Evolutionary conservation across 768 basidiomycete species (phyloP), one percentile per base, ranked within the genome.

Genomic region (Rhodotorula taiwanensis): DNA sequence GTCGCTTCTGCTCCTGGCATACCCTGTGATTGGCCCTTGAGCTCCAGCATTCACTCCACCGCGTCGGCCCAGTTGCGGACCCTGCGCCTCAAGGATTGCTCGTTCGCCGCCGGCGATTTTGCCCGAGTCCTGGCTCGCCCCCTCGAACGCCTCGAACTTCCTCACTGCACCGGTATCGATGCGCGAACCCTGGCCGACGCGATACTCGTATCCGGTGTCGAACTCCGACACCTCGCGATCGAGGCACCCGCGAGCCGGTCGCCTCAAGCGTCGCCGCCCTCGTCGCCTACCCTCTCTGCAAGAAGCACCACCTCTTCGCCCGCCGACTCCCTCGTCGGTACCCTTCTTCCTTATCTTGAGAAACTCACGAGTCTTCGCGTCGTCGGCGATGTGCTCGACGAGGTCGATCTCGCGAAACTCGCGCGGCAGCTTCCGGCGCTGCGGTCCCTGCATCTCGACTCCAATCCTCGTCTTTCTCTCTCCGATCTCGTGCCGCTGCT

Each of bases 1-100:
- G 43, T n/a, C 43, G 43, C 23, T n/a, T 9, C 30, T 55, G 55
- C 55, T 56, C 48, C 55, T 45, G 55, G 44, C 48, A 8, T 36
- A 25, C 20, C 4, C 33, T 27, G 9, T 23, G 44, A 33, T 5
- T 15, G n/a, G 33, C 4, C 5, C 23, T 8, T 4, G 25, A 5
- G 44, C 55, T 56, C 44, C 55, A 56, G 43, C 55, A 47, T 44
- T 23, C 5, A 23, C 20, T 3, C 20, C 10, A 4, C 15, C 1
- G 11, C 0, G 4, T 9, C 8, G 39, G 1, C 27, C 14, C 28
- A 43, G 1, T n/a, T 57, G 18, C 45, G 33, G 34, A 9, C 13
- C 16, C 47, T 57, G 20, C 34, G 30, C 25, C 36, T 57, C 31
- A 47, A 57, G 25, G 55, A 6, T 11, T 33, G 36, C 7, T 18